Conservation (phyloP, 176 grass and related monocot species). For the Triticum urartu region DNA sequence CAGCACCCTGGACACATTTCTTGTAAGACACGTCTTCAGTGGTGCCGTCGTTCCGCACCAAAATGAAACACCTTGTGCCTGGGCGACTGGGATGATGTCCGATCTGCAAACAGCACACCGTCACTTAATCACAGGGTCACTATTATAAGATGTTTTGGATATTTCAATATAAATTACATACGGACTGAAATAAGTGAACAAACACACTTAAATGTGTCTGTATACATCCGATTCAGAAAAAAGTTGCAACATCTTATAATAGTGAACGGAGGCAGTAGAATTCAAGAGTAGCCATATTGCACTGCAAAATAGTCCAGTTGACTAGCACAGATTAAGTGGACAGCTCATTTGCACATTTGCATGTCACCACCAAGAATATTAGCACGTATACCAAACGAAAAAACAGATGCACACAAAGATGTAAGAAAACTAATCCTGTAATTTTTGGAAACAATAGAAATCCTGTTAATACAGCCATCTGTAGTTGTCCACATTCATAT, state of each 20-base stretch:
- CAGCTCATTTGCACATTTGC: too few relatives aligned
- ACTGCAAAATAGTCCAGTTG: too few relatives aligned
- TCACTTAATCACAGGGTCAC: not conserved
- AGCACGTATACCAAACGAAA: not conserved
- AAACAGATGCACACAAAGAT: not conserved
- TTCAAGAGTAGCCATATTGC: too few relatives aligned
- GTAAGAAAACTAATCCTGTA: too few relatives aligned
- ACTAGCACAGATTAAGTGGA: too few relatives aligned
- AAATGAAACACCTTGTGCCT: slow-evolving; percentile 32
- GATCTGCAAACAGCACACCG: slow-evolving; percentile 13
- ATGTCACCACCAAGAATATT: not conserved
- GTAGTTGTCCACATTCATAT: not conserved
- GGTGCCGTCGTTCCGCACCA: slow-evolving; percentile 22
- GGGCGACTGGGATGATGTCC: slow-evolving; percentile 40
- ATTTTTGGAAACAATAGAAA: not conserved
- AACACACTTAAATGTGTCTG: too few relatives aligned
- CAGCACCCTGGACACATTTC: slow-evolving; percentile 43
- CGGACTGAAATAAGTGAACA: too few relatives aligned
- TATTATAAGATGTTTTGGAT: too few relatives aligned
- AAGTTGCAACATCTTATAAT: too few relatives aligned
- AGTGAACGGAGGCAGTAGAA: too few relatives aligned
- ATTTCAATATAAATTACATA: too few relatives aligned
- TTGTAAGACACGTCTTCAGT: slow-evolving; percentile 39
- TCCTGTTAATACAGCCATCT: not conserved
- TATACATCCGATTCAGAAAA: too few relatives aligned